Conservation (phyloP, 1,139 yeast genomes). For the Tardiomyces digboiensis region DNA sequence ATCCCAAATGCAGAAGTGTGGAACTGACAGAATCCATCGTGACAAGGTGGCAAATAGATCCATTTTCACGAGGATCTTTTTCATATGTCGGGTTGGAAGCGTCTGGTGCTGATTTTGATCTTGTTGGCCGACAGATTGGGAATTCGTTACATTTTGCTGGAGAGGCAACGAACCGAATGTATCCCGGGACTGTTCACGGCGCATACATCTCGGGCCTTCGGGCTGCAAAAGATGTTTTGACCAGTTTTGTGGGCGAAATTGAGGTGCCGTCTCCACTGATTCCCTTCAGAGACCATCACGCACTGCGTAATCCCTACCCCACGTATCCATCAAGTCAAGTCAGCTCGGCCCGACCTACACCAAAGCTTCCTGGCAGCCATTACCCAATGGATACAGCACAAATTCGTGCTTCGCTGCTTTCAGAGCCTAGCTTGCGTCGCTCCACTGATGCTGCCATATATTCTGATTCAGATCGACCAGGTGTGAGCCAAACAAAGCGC, state of each 20-base stretch:
- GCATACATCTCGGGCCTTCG: conserved; percentile 35
- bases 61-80: conserved; percentile 31
- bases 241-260: conserved; percentile 31
- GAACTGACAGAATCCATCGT: conserved; percentile 27
- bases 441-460: neutral
- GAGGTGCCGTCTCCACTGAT: conserved; percentile 31
- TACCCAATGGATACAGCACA: neutral
- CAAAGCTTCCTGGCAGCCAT: neutral
- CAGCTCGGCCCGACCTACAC: neutral
- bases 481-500: neutral
- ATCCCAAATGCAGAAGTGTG: conserved; percentile 12
- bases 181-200: conserved; percentile 37
- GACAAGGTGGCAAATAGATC: conserved; percentile 36
- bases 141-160: conserved; percentile 34
- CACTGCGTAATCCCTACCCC: neutral
- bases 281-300: conserved; percentile 9
- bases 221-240: conserved; percentile 33
- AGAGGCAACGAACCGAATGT: conserved; percentile 33
- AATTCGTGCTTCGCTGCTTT: neutral
- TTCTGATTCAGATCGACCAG: neutral
- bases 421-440: neutral
- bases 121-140: conserved; percentile 30
- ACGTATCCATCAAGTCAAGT: neutral
- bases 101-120: conserved; percentile 33
- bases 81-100: conserved; percentile 35